Conservation (phyloP, 2,329 filamentous ascomycete species). For the Paecilomyces sp. region DNA sequence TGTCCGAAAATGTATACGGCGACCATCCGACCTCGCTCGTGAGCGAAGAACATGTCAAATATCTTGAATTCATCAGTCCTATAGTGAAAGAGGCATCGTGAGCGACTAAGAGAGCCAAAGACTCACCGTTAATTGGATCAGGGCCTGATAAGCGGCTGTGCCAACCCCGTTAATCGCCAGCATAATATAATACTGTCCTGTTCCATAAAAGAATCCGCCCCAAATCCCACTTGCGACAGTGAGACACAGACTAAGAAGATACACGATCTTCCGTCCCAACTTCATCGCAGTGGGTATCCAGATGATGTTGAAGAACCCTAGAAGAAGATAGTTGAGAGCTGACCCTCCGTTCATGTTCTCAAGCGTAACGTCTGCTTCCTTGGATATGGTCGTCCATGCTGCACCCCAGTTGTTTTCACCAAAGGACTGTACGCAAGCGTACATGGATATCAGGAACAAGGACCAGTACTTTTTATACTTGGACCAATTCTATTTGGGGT, state of each 20-base stretch:
- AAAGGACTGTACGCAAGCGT: constrained; percentile 24
- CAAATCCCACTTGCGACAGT: constrained; percentile 24
- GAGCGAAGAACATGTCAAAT: constrained; percentile 34
- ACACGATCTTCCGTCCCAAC: constrained; percentile 26
- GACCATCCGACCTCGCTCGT: constrained; percentile 30
- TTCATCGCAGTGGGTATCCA: constrained; percentile 29
- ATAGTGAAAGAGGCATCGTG: too few relatives aligned
- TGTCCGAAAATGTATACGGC: constrained; percentile 34
- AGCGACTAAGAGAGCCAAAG: too few relatives aligned
- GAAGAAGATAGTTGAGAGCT: constrained; percentile 29
- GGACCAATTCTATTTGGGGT: constrained; percentile 21
- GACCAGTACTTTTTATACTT: constrained; percentile 33
- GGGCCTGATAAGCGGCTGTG: constrained; percentile 30
- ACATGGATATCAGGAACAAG: constrained; percentile 31
- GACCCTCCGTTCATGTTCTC: constrained; percentile 36
- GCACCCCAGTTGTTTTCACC: constrained; percentile 32
- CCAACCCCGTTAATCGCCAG: constrained; percentile 25
- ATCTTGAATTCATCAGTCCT: constrained; percentile 8
- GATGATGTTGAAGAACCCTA: constrained; percentile 36
- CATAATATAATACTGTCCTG: constrained; percentile 23
- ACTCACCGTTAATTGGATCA: constrained; percentile 31
- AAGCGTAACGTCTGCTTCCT: constrained; percentile 30
- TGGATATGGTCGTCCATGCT: constrained; percentile 34
- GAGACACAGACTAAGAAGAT: constrained; percentile 26
- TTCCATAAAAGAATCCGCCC: constrained; percentile 12